Percentiles rank a stretch among this genome's conserved stretches.
Evolutionary conservation across 2,329 filamentous ascomycete genomes (phyloP).

Genomic region (Fusarium duplospermum): DNA sequence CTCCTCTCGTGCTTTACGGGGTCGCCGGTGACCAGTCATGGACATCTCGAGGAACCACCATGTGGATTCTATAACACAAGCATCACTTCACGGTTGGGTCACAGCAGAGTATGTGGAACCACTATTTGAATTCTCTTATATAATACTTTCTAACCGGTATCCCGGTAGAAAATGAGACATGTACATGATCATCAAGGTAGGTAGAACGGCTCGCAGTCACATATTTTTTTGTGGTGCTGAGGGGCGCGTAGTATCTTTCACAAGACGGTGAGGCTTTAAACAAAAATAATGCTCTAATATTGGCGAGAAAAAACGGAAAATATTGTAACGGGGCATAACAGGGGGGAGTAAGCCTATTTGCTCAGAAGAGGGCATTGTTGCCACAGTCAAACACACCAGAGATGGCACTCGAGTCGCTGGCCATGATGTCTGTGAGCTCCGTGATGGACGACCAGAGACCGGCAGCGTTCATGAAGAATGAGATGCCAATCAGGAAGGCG

Average conservation of each 20-base stretch:
- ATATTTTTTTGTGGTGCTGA: constrained; percentile 1
- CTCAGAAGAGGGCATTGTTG: constrained; percentile 50
- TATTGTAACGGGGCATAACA: constrained; percentile 17
- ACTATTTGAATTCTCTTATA: constrained; percentile 44
- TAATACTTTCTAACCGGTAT: constrained; percentile 38
- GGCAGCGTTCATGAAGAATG: constrained; percentile 51
- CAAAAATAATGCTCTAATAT: constrained; percentile 23
- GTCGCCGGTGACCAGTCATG: constrained; percentile 27
- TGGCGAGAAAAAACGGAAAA: constrained; percentile 19
- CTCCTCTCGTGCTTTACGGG: constrained; percentile 22
- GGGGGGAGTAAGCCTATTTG: constrained; percentile 22
- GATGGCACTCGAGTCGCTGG: constrained; percentile 41
- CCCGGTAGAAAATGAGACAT: constrained; percentile 35
- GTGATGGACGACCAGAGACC: constrained; percentile 51
- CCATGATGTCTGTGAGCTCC: constrained; percentile 47
- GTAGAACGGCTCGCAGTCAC: constrained; percentile 30
- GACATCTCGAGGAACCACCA: constrained; percentile 1
- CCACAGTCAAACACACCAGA: constrained; percentile 50
- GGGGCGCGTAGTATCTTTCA: constrained; percentile 26
- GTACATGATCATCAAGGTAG: constrained; percentile 32
- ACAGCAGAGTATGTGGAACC: constrained; percentile 33
- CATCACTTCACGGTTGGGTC: constrained; percentile 26
- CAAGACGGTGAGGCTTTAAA: constrained; percentile 16
- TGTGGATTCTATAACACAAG: constrained; percentile 14
- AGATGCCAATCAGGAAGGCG: constrained; percentile 46